These are phyloP conservation scores for Leishmania tarentolae DNA, from an alignment of 208 protist genomes.

Conservation along the genomic window DNA sequence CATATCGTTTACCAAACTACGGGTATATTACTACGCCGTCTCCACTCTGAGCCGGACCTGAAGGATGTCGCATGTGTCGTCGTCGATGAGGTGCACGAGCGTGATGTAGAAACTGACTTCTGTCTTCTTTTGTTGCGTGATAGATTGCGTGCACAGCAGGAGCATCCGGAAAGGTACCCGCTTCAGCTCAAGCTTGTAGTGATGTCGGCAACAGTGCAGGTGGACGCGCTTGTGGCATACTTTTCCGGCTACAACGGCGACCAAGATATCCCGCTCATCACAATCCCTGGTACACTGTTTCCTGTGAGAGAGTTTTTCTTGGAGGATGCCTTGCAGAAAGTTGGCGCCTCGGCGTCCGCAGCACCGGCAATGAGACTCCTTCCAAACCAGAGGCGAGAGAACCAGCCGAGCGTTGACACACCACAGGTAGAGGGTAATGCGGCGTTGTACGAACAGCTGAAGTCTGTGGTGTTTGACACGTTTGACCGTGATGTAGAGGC, in stretches of 20 bases:
- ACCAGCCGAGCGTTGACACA: background rate
- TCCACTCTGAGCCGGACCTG: conserved; percentile 93
- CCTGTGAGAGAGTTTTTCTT: conserved; percentile 86
- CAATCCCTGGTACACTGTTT: conserved; percentile 85
- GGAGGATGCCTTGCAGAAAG: conserved; percentile 76
- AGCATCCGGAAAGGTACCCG: conserved; percentile 40
- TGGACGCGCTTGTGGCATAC: conserved; percentile 74
- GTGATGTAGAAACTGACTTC: conserved; percentile 87
- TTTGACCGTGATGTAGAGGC: conserved; percentile 56
- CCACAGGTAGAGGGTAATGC: conserved; percentile 11
- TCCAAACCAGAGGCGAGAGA: conserved; percentile 5
- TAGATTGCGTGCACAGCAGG: conserved; percentile 53
- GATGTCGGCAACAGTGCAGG: conserved; percentile 95
- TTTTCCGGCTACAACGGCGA: conserved; percentile 45
- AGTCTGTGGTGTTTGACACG: conserved; percentile 55
- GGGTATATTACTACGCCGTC: conserved; percentile 97
- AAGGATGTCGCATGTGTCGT: conserved; percentile 79
- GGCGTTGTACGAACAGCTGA: conserved; percentile 59
- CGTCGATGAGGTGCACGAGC: conserved; percentile 91
- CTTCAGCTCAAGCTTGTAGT: conserved; percentile 96
- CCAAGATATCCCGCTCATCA: conserved; percentile 56
- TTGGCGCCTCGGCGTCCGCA: conserved; percentile 32
- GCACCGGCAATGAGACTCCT: conserved; percentile 43
- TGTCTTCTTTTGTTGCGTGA: conserved; percentile 78
- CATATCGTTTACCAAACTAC: conserved; percentile 99